These are phyloP conservation scores for Sclerotinia trifoliorum DNA, from an alignment of 2,329 filamentous ascomycete genomes.

Conservation along the genomic window DNA sequence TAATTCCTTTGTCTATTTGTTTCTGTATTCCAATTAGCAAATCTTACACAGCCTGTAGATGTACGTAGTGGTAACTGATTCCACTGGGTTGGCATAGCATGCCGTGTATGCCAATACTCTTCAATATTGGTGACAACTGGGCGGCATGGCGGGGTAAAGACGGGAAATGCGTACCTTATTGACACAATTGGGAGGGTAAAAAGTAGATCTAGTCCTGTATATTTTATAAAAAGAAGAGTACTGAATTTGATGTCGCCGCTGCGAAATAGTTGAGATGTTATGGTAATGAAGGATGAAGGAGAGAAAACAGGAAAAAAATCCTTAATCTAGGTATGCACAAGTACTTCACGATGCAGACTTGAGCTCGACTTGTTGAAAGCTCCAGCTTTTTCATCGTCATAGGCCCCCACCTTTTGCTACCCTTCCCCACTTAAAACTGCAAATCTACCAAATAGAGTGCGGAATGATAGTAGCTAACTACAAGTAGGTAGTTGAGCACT, in stretches of 20 bases:
- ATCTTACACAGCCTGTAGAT: background rate
- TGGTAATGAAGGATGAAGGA: constrained; percentile 5
- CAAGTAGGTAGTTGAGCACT: no score
- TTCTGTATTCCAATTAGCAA: constrained; percentile 6
- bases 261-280: background rate
- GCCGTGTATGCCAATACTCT: background rate
- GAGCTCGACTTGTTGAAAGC: constrained; percentile 17
- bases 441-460: background rate
- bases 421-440: background rate
- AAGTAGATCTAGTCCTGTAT: background rate
- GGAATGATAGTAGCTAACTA: background rate
- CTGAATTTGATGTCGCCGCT: background rate
- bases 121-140: constrained; percentile 3
- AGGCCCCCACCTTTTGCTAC: background rate
- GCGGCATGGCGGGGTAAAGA: constrained; percentile 23
- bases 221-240: background rate
- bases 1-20: background rate
- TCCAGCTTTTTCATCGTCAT: constrained; percentile 22
- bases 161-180: constrained; percentile 7
- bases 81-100: constrained; percentile 3
- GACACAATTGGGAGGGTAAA: background rate
- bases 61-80: background rate
- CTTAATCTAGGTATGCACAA: constrained; percentile 2
- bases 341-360: constrained; percentile 2
- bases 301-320: constrained; percentile 2